These are phyloP conservation scores for Mucuna pruriens DNA, from an alignment of 306 rosid genomes.

Conservation along the genomic window DNA sequence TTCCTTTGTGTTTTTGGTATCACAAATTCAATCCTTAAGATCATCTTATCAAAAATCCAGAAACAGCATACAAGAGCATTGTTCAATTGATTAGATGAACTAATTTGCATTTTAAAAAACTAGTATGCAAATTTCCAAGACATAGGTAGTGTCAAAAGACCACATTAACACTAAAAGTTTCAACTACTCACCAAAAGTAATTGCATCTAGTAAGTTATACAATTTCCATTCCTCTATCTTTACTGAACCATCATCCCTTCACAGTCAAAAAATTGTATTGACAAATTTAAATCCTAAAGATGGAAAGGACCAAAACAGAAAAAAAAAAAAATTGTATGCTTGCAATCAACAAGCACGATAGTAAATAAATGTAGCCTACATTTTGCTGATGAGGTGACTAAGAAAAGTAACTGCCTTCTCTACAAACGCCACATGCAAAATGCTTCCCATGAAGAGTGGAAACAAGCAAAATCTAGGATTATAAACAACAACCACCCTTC, in stretches of 20 bases:
- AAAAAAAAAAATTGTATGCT: neutral
- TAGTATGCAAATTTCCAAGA: neutral
- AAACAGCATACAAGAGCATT: neutral
- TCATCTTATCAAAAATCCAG: neutral
- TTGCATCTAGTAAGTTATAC: slow-evolving; percentile 11
- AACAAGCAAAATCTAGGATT: slow-evolving; percentile 31
- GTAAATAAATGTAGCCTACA: slow-evolving; percentile 37
- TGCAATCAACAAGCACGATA: slow-evolving; percentile 30
- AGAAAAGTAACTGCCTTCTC: slow-evolving; percentile 34
- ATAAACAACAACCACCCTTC: slow-evolving; percentile 66
- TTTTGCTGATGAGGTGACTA: slow-evolving; percentile 31
- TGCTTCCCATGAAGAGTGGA: slow-evolving; percentile 12
- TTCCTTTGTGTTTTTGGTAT: neutral
- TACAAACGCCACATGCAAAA: slow-evolving; percentile 29
- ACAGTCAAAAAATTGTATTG: slow-evolving; percentile 41
- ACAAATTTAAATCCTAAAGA: slow-evolving; percentile 43
- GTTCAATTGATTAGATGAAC: too few species aligned
- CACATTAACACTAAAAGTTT: neutral
- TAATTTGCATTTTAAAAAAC: neutral
- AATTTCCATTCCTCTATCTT: slow-evolving; percentile 29
- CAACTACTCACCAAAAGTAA: slow-evolving; percentile 9
- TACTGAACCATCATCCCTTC: slow-evolving; percentile 38
- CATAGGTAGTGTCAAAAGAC: neutral
- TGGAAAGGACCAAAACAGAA: neutral
- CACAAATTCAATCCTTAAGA: neutral